Conservation (phyloP, 192 early-diverging fungal species). For the Entomortierella beljakovae region DNA sequence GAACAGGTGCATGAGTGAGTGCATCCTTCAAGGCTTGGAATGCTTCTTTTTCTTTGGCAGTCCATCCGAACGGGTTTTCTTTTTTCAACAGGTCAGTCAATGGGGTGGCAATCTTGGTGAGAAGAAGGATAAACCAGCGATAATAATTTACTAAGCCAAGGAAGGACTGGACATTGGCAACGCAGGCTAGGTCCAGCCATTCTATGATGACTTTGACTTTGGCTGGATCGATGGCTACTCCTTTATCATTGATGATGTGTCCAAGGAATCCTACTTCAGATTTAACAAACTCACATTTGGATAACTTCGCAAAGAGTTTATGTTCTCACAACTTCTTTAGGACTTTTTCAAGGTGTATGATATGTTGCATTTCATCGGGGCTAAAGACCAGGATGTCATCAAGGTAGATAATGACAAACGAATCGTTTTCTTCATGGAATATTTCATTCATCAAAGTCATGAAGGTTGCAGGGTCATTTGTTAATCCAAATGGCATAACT, state of each 20-base stretch:
- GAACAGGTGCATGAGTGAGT: slow-evolving; percentile 27
- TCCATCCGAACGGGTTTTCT: slow-evolving; percentile 21
- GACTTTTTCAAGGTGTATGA: neutral
- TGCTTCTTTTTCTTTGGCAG: neutral
- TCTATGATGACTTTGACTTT: slow-evolving; percentile 30
- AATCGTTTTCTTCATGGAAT: slow-evolving; percentile 51
- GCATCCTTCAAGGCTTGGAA: slow-evolving; percentile 34
- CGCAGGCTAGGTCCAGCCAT: slow-evolving; percentile 27
- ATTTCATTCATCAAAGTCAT: slow-evolving; percentile 61
- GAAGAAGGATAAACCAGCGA: slow-evolving; percentile 28
- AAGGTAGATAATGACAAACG: slow-evolving; percentile 50
- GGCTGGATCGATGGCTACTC: slow-evolving; percentile 18
- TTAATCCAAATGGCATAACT: slow-evolving; percentile 73
- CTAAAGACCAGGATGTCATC: neutral
- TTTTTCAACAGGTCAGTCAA: slow-evolving; percentile 35
- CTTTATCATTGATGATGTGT: slow-evolving; percentile 25
- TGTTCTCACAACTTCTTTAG: neutral
- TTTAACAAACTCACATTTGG: neutral
- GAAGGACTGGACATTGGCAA: slow-evolving; percentile 25
- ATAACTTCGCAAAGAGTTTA: neutral
- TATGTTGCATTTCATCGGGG: slow-evolving; percentile 12
- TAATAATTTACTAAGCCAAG: slow-evolving; percentile 53
- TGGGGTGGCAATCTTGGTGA: slow-evolving; percentile 11
- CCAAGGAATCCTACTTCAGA: slow-evolving; percentile 22
- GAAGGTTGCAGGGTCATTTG: slow-evolving; percentile 70